phyloP scores from a whole-genome alignment of 2,329 filamentous ascomycete species.

The Talaromyces verruculosus region DNA sequence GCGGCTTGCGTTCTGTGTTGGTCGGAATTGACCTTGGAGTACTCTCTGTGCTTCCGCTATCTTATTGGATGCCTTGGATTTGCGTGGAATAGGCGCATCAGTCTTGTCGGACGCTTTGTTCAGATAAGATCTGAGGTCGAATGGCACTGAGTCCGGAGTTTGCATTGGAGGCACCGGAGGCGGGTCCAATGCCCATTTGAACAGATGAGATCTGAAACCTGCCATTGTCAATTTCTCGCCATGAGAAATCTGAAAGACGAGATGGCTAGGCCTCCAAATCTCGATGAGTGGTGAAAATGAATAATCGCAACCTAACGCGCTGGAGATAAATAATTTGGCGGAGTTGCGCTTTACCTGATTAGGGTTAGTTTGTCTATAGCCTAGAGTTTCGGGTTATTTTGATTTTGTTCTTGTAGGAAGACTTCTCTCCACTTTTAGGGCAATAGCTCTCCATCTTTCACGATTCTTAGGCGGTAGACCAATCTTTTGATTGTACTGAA shows the following conservation, averaged over 20 bases:
- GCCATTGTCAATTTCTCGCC: not conserved
- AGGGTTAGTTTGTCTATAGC: not conserved
- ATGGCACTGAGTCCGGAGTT: not conserved
- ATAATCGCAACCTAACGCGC: not conserved
- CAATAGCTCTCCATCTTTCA: not conserved
- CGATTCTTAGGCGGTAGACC: too few species aligned
- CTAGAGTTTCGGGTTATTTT: not conserved
- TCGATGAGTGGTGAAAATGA: not conserved
- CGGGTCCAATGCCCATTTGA: not conserved
- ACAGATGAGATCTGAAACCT: not conserved
- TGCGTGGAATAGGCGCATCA: not conserved
- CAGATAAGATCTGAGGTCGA: not conserved
- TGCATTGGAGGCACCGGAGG: not conserved
- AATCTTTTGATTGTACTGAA: too few species aligned
- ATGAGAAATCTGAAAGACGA: not conserved
- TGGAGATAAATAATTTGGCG: not conserved
- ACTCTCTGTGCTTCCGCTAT: not conserved
- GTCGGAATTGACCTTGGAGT: not conserved
- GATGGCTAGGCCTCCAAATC: not conserved
- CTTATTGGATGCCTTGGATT: not conserved
- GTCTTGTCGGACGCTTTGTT: not conserved
- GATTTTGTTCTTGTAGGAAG: not conserved
- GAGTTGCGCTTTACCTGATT: not conserved
- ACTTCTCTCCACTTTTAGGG: not conserved
- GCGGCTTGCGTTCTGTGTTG: not conserved